Conservation (phyloP, 1,284 basidiomycete species). For the Bondarzewia mesenterica region DNA sequence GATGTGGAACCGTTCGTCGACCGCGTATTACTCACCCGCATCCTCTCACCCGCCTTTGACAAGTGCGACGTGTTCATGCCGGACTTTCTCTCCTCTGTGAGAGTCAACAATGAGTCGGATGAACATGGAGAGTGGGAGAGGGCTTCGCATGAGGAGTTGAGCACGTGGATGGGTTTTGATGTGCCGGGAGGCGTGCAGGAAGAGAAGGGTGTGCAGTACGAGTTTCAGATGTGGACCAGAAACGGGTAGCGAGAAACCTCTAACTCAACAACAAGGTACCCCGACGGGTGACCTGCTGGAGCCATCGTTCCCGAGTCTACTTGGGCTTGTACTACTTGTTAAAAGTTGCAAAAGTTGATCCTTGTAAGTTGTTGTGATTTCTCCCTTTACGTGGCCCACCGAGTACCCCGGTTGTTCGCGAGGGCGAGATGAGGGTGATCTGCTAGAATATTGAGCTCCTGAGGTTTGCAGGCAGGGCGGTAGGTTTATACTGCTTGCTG, state of each 20-base stretch:
- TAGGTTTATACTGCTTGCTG: too few relatives aligned
- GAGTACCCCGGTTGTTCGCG: too few relatives aligned
- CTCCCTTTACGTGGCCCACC: too few relatives aligned
- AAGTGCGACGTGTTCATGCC: constrained; percentile 87
- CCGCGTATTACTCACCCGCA: constrained; percentile 82
- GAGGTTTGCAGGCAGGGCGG: too few relatives aligned
- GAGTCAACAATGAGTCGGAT: not conserved
- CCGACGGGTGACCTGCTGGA: too few relatives aligned
- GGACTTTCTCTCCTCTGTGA: constrained; percentile 39
- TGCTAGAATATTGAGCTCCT: too few relatives aligned
- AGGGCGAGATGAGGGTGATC: too few relatives aligned
- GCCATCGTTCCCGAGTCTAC: too few relatives aligned
- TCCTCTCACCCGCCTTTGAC: constrained; percentile 65
- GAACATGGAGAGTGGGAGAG: constrained; percentile 40
- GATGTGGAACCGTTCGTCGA: constrained; percentile 44
- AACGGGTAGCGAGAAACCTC: constrained; percentile 1
- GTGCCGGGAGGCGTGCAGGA: constrained; percentile 70
- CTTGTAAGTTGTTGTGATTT: too few relatives aligned
- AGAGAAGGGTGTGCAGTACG: constrained; percentile 78
- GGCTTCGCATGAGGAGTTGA: constrained; percentile 53
- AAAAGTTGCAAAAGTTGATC: too few relatives aligned
- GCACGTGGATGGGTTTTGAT: constrained; percentile 72
- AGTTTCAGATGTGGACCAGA: constrained; percentile 89
- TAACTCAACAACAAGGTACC: too few relatives aligned
- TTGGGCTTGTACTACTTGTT: too few relatives aligned